Base-by-base conservation (phyloP, 177 flowering plant genomes). In the Telopea speciosissima region DNA sequence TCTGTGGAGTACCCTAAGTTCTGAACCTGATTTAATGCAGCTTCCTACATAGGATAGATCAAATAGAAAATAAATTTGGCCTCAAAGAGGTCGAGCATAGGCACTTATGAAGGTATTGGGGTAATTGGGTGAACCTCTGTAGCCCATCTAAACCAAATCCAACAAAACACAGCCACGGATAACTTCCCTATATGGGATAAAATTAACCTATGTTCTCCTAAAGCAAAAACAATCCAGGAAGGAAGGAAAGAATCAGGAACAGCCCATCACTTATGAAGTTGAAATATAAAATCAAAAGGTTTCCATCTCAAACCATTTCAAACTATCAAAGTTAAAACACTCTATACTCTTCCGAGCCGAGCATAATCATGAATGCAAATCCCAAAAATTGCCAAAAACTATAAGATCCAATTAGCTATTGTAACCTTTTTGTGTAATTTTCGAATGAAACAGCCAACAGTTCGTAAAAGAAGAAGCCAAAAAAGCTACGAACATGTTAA, bases 11-110 rank as follows among this genome's bases (percentile, higher is more conserved):
- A 95, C 40, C 99, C 99, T 72, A 92, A 90, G 81, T 89, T 83
- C 74, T 92, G 99, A 36, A 92, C 99, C 86, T 95, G 99, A 79
- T 92, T 95, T 80, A 97, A 84, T 64, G 87, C 97, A 68, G 91
- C 93, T 79, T 95, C 99, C 99, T 92, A 71, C 75, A 82, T 8
- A 56, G 22, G 52, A 73, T 14, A 66, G 24, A 66, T 67, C 24
- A 67, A 49, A 44, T 23, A 68, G 17, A 24, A 63, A 31, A 66
- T 33, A 21, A 25, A 7, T 44, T 33, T n/a, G 8, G 44, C 7
- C 49, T 12, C 40, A 24, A 12, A n/a, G 23, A 19, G 23, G n/a
- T 19, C 22, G 1, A 58, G 23, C 61, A 3, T 7, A 58, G 61
- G n/a, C 23, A 58, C n/a, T 58, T 19, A 58, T 17, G 23, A 24